Evolutionary conservation across 148 eudicot genomes (phyloP).

Genomic region (Rhododendron molle): DNA sequence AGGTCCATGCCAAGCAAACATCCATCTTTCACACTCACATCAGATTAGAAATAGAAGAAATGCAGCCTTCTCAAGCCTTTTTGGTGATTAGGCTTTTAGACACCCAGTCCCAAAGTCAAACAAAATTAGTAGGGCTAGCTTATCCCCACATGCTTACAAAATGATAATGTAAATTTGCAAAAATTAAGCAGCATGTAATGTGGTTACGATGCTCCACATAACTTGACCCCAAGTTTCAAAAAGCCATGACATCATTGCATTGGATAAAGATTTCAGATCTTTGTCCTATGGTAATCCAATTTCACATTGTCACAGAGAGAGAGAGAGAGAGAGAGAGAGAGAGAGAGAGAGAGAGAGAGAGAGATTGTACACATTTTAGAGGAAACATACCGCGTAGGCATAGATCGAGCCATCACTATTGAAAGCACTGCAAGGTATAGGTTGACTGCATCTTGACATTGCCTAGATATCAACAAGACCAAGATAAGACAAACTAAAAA

Average conservation of each 20-base stretch:
- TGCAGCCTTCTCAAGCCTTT: neutral
- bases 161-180: too few species aligned
- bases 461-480: constrained; percentile 42
- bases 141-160: neutral
- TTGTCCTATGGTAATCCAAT: neutral
- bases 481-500: neutral
- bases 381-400: constrained; percentile 72
- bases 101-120: neutral
- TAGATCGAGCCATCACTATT: constrained; percentile 82
- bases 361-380: constrained; percentile 11
- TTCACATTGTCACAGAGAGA: neutral
- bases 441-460: constrained; percentile 80
- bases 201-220: neutral
- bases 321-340: too few species aligned
- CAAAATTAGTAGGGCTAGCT: neutral
- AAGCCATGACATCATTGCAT: neutral
- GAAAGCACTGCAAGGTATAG: constrained; percentile 79
- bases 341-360: too few species aligned
- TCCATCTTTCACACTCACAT: neutral
- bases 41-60: neutral
- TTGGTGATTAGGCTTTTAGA: neutral
- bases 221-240: constrained; percentile 5
- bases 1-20: neutral
- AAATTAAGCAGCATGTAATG: neutral
- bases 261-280: neutral